Evolutionary conservation across 345 rosid species (phyloP).

Genomic region (Iberis pinnata): DNA sequence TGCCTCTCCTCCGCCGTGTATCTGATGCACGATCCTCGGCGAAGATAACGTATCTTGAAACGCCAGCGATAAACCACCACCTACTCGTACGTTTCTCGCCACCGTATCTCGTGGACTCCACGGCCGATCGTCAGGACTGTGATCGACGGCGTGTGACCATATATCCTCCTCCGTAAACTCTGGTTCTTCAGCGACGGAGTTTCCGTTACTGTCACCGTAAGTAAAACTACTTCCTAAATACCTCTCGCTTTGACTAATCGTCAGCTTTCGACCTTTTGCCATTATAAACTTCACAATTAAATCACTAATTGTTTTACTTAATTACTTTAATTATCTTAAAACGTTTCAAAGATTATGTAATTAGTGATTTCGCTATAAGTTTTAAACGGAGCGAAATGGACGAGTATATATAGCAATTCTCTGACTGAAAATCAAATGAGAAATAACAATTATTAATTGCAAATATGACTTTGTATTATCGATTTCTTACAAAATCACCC

Average conservation of each 20-base stretch:
- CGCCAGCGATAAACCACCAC: slow-evolving; percentile 71
- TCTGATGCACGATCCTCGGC: slow-evolving; percentile 71
- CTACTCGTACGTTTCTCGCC: slow-evolving; percentile 33
- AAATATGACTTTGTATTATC: background rate
- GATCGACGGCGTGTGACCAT: slow-evolving; percentile 61
- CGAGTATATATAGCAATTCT: slow-evolving; percentile 30
- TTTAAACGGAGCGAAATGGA: slow-evolving; percentile 20
- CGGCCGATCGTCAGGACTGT: slow-evolving; percentile 25
- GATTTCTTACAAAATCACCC: background rate
- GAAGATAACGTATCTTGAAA: slow-evolving; percentile 45
- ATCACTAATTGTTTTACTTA: slow-evolving; percentile 8
- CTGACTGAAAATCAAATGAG: slow-evolving; percentile 20
- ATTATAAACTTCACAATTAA: slow-evolving; percentile 12
- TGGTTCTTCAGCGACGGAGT: slow-evolving; percentile 30
- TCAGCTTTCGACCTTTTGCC: slow-evolving; percentile 62
- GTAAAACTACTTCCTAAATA: slow-evolving; percentile 42
- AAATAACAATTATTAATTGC: background rate
- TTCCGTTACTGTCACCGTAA: slow-evolving; percentile 25
- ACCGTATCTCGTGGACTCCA: slow-evolving; percentile 39
- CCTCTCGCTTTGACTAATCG: slow-evolving; percentile 71
- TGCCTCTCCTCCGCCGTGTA: slow-evolving; percentile 35
- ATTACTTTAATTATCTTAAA: background rate
- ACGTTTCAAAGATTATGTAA: slow-evolving; percentile 9
- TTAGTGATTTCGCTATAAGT: slow-evolving; percentile 31
- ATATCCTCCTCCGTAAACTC: slow-evolving; percentile 82